Base-by-base conservation (phyloP, 345 rosid genomes). In the Adansonia digitata region DNA sequence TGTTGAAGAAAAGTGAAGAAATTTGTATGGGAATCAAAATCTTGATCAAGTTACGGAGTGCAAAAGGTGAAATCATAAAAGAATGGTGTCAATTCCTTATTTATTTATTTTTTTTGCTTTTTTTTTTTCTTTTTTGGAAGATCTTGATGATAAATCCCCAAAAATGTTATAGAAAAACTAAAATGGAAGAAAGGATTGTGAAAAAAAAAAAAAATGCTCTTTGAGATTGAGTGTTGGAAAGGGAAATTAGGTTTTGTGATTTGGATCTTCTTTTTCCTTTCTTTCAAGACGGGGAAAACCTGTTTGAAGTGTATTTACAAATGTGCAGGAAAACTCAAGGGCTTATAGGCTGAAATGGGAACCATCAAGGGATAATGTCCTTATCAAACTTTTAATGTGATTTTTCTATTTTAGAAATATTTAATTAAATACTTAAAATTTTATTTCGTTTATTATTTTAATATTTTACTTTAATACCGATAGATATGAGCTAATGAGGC, bases 11-110 rank as follows among this genome's bases (percentile, higher is more conserved):
- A 68, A 62, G 72, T 35, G 69, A 62, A 2, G 45, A 67, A 71
- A 60, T 66, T 67, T 26, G 52, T 79, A 63, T 37, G 40, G 79
- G 88, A 80, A 84, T 83, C 89, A 59, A 84, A 82, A 84, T 71
- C 87, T 72, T 75, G 75, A 66, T 77, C 52, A 40, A 81, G 31
- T 75, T 64, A 40, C 5, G 79, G 71, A 53, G 73, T 53, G 73
- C 75, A 43, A 72, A 81, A 76, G 76, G 55, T 10, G 66, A 70
- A 79, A 80, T 66, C 82, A 80, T 82, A 73, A 82, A 66, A 66
- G 80, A 75, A 57, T 14, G 85, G 84, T 61, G 82, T 73, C 73
- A 63, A 71, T 79, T 40, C 12, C 5, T 22, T 17, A 42, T 9
- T 3, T 2, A 0, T 7, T 57, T 9, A 0, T 3, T 24, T 1